phyloP scores from a whole-genome alignment of 177 flowering plant species.

The Vitis hybrid region DNA sequence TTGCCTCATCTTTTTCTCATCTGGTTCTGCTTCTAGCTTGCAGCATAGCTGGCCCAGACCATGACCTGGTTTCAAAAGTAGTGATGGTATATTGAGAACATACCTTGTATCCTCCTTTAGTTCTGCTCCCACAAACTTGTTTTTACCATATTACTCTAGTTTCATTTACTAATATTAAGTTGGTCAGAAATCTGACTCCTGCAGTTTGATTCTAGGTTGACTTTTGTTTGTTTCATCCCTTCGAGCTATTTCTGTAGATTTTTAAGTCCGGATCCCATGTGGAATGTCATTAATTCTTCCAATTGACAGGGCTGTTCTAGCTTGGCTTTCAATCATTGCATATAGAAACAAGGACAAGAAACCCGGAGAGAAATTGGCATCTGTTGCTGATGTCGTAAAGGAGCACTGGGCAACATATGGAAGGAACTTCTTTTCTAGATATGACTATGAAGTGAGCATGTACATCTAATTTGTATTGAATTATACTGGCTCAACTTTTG shows the following conservation, averaged over 20 bases:
- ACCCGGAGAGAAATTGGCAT: conserved; percentile 74
- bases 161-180: background rate
- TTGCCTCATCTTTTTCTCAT: background rate
- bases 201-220: background rate
- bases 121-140: background rate
- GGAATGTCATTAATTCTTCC: background rate
- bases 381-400: conserved; percentile 85
- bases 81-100: background rate
- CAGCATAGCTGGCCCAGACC: too few species aligned
- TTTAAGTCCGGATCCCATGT: background rate
- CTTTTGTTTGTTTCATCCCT: background rate
- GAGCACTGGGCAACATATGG: conserved; percentile 97
- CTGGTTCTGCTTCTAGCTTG: background rate
- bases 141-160: background rate
- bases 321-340: conserved; percentile 96
- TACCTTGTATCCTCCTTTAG: background rate
- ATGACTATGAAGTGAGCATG: conserved; percentile 84
- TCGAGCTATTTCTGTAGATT: background rate
- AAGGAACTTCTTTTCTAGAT: conserved; percentile 96
- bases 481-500: too few species aligned
- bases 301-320: conserved; percentile 85
- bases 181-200: background rate
- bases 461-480: too few species aligned
- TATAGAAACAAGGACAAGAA: conserved; percentile 80
- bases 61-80: background rate